phyloP scores from a whole-genome alignment of 495 filamentous ascomycete species.

The Thermothielavioides terrestris region DNA sequence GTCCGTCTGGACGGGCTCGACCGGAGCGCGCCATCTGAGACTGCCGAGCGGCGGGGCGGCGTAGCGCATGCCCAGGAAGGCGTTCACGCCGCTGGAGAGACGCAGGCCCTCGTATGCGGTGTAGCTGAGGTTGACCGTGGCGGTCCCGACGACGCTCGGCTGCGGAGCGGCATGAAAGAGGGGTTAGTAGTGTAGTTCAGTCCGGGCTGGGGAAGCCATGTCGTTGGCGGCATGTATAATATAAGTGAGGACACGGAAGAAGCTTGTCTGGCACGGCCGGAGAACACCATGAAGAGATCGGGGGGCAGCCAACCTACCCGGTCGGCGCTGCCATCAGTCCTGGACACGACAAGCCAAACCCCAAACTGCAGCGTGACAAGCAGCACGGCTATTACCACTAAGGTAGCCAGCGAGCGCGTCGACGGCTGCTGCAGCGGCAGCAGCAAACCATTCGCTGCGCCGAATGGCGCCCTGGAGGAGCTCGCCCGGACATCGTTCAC shows the following conservation, averaged over 20 bases:
- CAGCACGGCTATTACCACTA: neutral
- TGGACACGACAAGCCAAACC: neutral
- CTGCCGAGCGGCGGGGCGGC: conserved; percentile 34
- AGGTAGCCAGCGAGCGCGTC: neutral
- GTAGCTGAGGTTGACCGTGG: conserved; percentile 34
- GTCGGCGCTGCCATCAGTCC: neutral
- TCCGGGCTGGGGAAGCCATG: neutral
- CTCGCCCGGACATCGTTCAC: no score
- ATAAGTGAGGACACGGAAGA: no score
- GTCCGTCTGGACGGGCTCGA: conserved; percentile 16
- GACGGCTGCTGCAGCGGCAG: neutral
- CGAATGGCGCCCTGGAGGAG: no score
- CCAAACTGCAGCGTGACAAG: neutral
- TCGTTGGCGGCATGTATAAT: no score
- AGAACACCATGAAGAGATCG: neutral
- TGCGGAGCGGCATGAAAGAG: neutral
- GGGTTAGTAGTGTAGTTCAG: neutral
- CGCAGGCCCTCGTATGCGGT: conserved; percentile 31
- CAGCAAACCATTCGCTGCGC: no score
- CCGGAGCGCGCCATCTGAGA: conserved; percentile 34
- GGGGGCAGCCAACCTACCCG: neutral
- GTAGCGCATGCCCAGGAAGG: conserved; percentile 39
- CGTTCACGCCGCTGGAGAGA: conserved; percentile 27
- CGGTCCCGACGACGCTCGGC: conserved; percentile 6
- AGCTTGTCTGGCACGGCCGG: neutral